A percentile compares a stretch with the other conserved stretches of the same genome.
Evolutionary conservation across 1,284 basidiomycete species (phyloP).

Genomic region (Ceratobasidium sp.): DNA sequence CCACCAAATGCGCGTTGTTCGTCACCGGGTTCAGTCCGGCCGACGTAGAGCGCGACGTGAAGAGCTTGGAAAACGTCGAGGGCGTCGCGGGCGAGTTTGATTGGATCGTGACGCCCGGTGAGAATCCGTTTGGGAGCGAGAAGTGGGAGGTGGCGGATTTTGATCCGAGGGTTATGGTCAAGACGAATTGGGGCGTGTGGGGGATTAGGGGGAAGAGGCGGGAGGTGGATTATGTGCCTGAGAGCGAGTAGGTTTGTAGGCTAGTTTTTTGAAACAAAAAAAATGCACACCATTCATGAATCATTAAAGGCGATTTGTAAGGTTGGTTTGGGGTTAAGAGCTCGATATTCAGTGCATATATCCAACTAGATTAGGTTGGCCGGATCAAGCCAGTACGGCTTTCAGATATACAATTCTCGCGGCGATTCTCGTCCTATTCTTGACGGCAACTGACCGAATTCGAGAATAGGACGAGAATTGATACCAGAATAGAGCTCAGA

Average conservation of each 20-base stretch:
- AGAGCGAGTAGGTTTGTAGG: background rate
- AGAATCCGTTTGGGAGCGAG: slow-evolving; percentile 94
- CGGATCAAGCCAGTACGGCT: too few relatives aligned
- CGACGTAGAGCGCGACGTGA: slow-evolving; percentile 94
- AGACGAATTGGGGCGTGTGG: slow-evolving; percentile 97
- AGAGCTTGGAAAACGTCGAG: slow-evolving; percentile 85
- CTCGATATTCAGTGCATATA: too few relatives aligned
- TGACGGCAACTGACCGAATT: too few relatives aligned
- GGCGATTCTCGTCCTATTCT: too few relatives aligned
- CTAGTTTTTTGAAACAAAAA: background rate
- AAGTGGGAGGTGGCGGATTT: slow-evolving; percentile 99
- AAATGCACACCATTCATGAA: slow-evolving; percentile 19
- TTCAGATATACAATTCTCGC: too few relatives aligned
- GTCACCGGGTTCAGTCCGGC: slow-evolving; percentile 97
- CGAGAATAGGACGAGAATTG: too few relatives aligned
- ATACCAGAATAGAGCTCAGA: too few relatives aligned
- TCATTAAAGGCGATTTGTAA: background rate
- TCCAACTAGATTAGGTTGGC: too few relatives aligned
- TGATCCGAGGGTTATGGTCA: slow-evolving; percentile 93
- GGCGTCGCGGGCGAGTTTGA: slow-evolving; percentile 96
- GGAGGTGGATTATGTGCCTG: slow-evolving; percentile 64
- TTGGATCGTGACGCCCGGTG: slow-evolving; percentile 94
- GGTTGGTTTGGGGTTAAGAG: too few relatives aligned
- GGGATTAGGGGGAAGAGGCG: slow-evolving; percentile 83
- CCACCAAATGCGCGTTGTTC: slow-evolving; percentile 93